A percentile compares a stretch with the other conserved stretches of the same genome.
Conservation (phyloP, 495 filamentous ascomycete species). For the Penicillium psychrofluorescens region DNA sequence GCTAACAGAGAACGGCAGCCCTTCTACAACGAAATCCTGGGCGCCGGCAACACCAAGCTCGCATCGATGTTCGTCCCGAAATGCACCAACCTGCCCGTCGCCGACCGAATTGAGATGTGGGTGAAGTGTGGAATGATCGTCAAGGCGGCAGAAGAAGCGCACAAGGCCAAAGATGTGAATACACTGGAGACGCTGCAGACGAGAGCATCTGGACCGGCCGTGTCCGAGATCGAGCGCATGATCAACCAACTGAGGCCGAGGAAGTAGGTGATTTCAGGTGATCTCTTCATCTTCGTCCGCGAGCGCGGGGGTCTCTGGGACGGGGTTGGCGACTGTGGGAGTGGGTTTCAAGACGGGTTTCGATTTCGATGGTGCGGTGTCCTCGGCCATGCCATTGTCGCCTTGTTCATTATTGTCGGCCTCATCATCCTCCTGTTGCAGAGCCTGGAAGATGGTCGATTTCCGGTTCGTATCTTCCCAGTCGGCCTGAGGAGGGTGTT, state of each 20-base stretch:
- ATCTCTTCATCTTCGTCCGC: constrained; percentile 37
- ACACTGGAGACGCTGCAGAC: constrained; percentile 51
- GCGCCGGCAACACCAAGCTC: constrained; percentile 83
- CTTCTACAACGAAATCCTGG: constrained; percentile 83
- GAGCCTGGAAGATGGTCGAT: constrained; percentile 19
- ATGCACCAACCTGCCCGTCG: constrained; percentile 55
- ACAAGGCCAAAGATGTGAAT: constrained; percentile 70
- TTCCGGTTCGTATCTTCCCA: constrained; percentile 39
- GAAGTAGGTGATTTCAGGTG: constrained; percentile 36
- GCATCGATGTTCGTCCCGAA: constrained; percentile 83
- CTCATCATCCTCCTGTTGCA: constrained; percentile 15
- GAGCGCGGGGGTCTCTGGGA: constrained; percentile 14
- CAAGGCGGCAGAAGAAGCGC: constrained; percentile 88
- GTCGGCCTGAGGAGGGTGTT: constrained; percentile 20
- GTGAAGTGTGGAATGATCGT: constrained; percentile 87
- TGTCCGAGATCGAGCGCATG: constrained; percentile 54
- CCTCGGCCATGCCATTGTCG: constrained; percentile 28
- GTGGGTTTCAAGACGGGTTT: constrained; percentile 11
- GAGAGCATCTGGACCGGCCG: constrained; percentile 48
- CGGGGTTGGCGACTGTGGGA: constrained; percentile 5
- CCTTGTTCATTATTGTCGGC: constrained; percentile 17
- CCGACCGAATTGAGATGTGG: constrained; percentile 84
- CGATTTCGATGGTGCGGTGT: constrained; percentile 11
- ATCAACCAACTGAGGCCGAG: constrained; percentile 47
- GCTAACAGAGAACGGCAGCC: constrained; percentile 46